Evolutionary conservation across 176 grass and related monocot species (phyloP).

Genomic region (Oryza longistaminata): DNA sequence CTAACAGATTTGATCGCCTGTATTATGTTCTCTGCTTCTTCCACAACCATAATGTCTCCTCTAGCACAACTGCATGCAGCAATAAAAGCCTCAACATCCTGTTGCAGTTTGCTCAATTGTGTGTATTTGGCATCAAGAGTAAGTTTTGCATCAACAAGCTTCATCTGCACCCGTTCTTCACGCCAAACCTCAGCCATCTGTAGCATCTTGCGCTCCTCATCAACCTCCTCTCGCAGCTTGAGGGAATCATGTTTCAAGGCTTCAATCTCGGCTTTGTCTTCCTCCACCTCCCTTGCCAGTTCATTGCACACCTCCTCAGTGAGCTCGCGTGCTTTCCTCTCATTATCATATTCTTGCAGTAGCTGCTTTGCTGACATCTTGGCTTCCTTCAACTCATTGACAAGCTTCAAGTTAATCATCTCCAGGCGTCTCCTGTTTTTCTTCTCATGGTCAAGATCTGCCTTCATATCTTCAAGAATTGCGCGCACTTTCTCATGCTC

Average conservation of each 20-base stretch:
- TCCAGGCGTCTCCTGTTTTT: conserved; percentile 73
- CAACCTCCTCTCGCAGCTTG: conserved; percentile 76
- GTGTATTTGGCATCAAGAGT: conserved; percentile 79
- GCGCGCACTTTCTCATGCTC: conserved; percentile 82
- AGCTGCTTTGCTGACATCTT: conserved; percentile 74
- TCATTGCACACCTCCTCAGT: conserved; percentile 95
- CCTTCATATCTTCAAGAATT: conserved; percentile 88
- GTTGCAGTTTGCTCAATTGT: conserved; percentile 63
- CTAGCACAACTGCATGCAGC: conserved; percentile 42
- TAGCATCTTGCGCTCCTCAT: conserved; percentile 91
- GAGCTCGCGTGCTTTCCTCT: conserved; percentile 73
- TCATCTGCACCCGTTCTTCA: conserved; percentile 97
- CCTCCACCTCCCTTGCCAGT: conserved; percentile 86
- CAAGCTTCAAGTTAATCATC: conserved; percentile 74
- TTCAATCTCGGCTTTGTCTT: conserved; percentile 93
- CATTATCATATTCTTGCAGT: conserved; percentile 83
- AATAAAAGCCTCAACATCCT: conserved; percentile 60
- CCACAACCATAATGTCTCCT: conserved; percentile 43
- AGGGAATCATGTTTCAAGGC: conserved; percentile 68
- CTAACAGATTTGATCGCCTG: conserved; percentile 56
- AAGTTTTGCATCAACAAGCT: conserved; percentile 92
- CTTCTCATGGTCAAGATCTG: conserved; percentile 82
- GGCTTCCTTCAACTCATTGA: conserved; percentile 76
- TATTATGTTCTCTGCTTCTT: conserved; percentile 72
- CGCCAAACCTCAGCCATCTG: conserved; percentile 99